phyloP scores from a whole-genome alignment of 352 stramenopile species.

The Phytophthora sansomeana region DNA sequence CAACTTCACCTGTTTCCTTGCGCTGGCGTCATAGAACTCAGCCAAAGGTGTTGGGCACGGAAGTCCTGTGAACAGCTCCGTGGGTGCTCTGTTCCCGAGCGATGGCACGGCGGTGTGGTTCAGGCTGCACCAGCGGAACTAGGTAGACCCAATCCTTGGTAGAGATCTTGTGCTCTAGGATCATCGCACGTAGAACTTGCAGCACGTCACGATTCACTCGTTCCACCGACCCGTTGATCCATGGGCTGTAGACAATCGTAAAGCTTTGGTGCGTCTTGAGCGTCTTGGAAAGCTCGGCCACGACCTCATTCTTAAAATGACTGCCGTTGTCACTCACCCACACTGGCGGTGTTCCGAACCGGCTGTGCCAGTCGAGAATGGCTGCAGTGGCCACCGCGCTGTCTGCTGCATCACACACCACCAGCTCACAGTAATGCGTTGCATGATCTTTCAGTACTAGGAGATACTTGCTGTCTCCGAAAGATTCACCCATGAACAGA shows the following conservation, averaged over 20 bases:
- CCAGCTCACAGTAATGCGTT: too few species aligned
- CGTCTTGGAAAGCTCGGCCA: neutral
- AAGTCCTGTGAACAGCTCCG: constrained; percentile 32
- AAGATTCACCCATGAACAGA: too few species aligned
- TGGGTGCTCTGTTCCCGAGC: constrained; percentile 22
- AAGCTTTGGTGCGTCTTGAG: constrained; percentile 33
- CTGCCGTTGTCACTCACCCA: neutral
- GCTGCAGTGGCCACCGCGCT: too few species aligned
- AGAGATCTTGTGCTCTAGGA: constrained; percentile 27
- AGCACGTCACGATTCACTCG: constrained; percentile 40
- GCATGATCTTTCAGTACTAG: too few species aligned
- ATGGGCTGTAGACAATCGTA: constrained; percentile 37
- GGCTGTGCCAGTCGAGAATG: too few species aligned
- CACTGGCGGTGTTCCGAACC: neutral
- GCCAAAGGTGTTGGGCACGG: neutral
- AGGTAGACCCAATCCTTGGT: constrained; percentile 33
- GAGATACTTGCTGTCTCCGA: too few species aligned
- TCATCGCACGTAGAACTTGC: constrained; percentile 31
- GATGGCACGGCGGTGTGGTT: constrained; percentile 40
- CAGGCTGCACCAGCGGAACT: constrained; percentile 32
- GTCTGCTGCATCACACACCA: too few species aligned
- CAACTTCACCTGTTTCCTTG: too few species aligned
- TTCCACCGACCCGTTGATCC: constrained; percentile 41
- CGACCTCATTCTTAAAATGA: neutral
- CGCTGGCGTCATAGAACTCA: constrained; percentile 18